These are phyloP conservation scores for Vicia faba DNA, from an alignment of 306 rosid genomes.

Conservation along the genomic window DNA sequence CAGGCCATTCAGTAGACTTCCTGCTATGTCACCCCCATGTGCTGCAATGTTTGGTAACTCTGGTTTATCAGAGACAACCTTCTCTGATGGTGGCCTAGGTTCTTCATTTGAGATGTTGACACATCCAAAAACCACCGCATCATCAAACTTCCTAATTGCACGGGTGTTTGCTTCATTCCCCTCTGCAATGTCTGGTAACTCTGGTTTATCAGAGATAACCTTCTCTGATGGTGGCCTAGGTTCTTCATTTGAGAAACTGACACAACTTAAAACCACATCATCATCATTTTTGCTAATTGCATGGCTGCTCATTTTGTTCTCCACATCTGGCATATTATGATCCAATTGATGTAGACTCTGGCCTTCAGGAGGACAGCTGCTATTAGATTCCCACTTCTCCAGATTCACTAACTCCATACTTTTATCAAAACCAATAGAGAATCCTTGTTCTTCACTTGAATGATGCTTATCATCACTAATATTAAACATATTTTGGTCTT, in stretches of 20 bases:
- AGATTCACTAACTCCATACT: too few species aligned
- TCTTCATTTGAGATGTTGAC: slow-evolving; percentile 42
- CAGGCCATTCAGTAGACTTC: slow-evolving; percentile 30
- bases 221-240: slow-evolving; percentile 45
- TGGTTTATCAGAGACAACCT: slow-evolving; percentile 27
- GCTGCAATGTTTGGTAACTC: slow-evolving; percentile 25
- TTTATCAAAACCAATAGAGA: too few species aligned
- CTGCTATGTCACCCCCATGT: slow-evolving; percentile 33
- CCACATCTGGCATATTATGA: slow-evolving; percentile 26
- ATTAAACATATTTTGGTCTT: slow-evolving; percentile 32
- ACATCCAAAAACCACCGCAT: slow-evolving; percentile 38
- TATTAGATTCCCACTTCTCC: not conserved
- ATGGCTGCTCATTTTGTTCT: slow-evolving; percentile 20
- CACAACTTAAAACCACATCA: slow-evolving; percentile 40
- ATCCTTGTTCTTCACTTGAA: too few species aligned
- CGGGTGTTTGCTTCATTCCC: too few species aligned
- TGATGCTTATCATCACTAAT: not conserved
- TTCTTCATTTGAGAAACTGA: slow-evolving; percentile 40
- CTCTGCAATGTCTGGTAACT: slow-evolving; percentile 23
- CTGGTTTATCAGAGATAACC: slow-evolving; percentile 23
- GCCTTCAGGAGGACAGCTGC: slow-evolving; percentile 26
- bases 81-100: slow-evolving; percentile 44
- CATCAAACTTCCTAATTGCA: not conserved
- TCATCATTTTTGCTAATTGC: slow-evolving; percentile 31
- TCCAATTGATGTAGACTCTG: slow-evolving; percentile 29